phyloP scores from a whole-genome alignment of 1,284 basidiomycete genomes.

The Trichosporon sp. region DNA sequence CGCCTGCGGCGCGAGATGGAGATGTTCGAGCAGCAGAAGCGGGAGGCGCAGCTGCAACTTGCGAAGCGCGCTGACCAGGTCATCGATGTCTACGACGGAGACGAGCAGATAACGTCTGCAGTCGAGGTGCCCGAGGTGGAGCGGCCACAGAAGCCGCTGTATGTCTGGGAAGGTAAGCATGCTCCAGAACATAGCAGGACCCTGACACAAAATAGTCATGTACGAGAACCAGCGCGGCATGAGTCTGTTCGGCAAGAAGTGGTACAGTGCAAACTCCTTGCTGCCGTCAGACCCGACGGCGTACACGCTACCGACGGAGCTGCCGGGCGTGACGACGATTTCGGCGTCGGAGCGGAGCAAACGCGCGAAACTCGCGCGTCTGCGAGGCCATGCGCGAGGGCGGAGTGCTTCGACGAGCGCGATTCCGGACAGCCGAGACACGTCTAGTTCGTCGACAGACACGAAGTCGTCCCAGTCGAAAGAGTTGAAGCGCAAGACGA shows the following conservation, averaged over 20 bases:
- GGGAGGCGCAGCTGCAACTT: neutral
- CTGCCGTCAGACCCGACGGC: slow-evolving; percentile 54
- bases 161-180: slow-evolving; percentile 71
- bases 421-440: neutral
- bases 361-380: neutral
- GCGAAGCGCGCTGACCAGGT: slow-evolving; percentile 17
- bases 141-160: slow-evolving; percentile 42
- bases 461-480: neutral
- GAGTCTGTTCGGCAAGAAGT: slow-evolving; percentile 50
- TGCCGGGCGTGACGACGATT: slow-evolving; percentile 30
- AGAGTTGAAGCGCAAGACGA: slow-evolving; percentile 32
- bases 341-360: slow-evolving; percentile 12
- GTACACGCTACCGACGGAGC: slow-evolving; percentile 45
- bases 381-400: neutral
- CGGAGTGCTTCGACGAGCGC: slow-evolving; percentile 13
- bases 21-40: neutral
- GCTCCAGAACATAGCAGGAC: neutral
- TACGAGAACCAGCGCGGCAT: slow-evolving; percentile 58
- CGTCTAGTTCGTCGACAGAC: neutral
- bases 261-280: slow-evolving; percentile 51
- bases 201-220: slow-evolving; percentile 40
- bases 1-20: neutral
- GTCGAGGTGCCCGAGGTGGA: slow-evolving; percentile 13
- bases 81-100: slow-evolving; percentile 17
- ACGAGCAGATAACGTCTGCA: slow-evolving; percentile 18